Base-by-base conservation (phyloP, 2,329 filamentous ascomycete genomes). In the Beauveria scarabaeidicola region DNA sequence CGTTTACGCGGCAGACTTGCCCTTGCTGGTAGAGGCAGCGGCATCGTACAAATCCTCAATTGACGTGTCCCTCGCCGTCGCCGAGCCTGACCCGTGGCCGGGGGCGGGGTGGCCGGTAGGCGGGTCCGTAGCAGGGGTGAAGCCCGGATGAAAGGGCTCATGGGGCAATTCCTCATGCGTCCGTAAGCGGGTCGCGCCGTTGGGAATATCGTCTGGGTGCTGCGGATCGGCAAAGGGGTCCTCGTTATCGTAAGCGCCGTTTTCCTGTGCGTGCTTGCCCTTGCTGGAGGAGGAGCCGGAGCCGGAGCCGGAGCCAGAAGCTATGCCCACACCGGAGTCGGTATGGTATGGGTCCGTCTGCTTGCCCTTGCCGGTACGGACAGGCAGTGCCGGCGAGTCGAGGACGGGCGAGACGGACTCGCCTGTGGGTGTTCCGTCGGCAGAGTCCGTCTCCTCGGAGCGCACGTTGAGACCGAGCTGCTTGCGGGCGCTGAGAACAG, bases 401-500 rank as follows among this genome's bases (percentile, higher is more conserved):
- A 47, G 36, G 21, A 59, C 9, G 13, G 55, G 56, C 13, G 56
- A 59, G 8, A 59, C 56, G 3, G 47, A n/a, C 19, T 47, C 56
- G 19, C n/a, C 27, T 11, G 10, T 17, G 2, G 44, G 54, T 3
- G 44, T 36, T 3, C 55, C 53, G 25, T 19, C 50, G 65, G 61
- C 68, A 58, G 67, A 65, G 8, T 70, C 68, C 3, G 66, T 64
- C 11, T 68, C 67, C 11, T 66, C 62, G 17, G 69, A 69, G 15
- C 66, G 67, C 36, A 68, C 69, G 13, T 68, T 65, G 23, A 71
- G 66, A 23, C 80, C 80, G 5, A 81, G 71, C 41, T 79, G 75
- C 68, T 86, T 86, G 62, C 81, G 76, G 3, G 84, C 83, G 61
- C 79, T 80, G n/a, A 87, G 74, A 44, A 95, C 77, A 10, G 91